Percentiles rank a stretch among this genome's conserved stretches.
phyloP scores from a whole-genome alignment of 2,329 filamentous ascomycete species.

The Beauveria varroae region DNA sequence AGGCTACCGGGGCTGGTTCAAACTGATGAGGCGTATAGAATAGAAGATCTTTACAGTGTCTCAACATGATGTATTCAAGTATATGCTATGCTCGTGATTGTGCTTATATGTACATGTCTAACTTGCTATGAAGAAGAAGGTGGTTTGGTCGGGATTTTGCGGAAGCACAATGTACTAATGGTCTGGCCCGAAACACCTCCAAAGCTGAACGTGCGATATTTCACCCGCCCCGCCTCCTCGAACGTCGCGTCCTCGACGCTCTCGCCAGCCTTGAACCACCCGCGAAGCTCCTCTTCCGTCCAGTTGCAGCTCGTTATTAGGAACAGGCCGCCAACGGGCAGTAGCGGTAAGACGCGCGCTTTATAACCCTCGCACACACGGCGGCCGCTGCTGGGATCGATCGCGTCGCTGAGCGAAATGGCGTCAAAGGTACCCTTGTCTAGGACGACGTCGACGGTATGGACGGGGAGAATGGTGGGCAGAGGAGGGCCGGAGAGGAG shows the following conservation, averaged over 20 bases:
- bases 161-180: constrained; percentile 81
- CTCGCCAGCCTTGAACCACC: constrained; percentile 59
- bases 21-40: constrained; percentile 6
- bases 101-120: constrained; percentile 12
- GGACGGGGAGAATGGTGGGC: constrained; percentile 34
- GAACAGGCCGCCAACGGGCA: constrained; percentile 65
- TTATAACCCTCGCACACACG: constrained; percentile 71
- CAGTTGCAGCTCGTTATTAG: constrained; percentile 96
- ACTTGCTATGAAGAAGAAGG: constrained; percentile 11
- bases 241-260: constrained; percentile 37
- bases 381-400: constrained; percentile 38
- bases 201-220: constrained; percentile 83
- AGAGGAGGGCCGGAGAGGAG: constrained; percentile 40
- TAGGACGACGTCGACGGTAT: constrained; percentile 71
- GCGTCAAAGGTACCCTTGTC: constrained; percentile 99
- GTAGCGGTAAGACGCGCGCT: constrained; percentile 56
- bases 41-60: constrained; percentile 2
- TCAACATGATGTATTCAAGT: constrained; percentile 2
- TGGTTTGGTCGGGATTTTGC: constrained; percentile 26
- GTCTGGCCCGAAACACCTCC: constrained; percentile 83
- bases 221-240: constrained; percentile 57
- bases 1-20: neutral
- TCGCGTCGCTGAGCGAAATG: constrained; percentile 64
- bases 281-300: constrained; percentile 78
- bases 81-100: constrained; percentile 14